Percentiles rank a stretch among this genome's conserved stretches.
These are phyloP conservation scores for Benincasa hispida DNA, from an alignment of 306 rosid genomes.

Conservation along the genomic window DNA sequence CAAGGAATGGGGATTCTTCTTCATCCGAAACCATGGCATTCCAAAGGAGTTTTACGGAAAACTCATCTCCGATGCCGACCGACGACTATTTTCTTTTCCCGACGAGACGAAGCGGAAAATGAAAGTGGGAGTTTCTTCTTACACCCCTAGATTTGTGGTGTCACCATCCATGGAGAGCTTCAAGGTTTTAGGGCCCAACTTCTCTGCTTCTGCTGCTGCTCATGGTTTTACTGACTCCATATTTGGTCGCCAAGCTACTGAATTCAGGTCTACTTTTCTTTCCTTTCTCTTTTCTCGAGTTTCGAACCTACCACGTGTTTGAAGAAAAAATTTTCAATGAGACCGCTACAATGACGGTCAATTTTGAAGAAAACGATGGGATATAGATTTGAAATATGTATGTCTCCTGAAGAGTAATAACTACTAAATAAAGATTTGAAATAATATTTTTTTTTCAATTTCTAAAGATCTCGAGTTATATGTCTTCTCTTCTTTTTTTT, in stretches of 20 bases:
- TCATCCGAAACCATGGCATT: slow-evolving; percentile 60
- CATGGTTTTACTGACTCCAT: slow-evolving; percentile 34
- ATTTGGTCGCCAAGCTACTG: slow-evolving; percentile 27
- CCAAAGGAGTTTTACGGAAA: slow-evolving; percentile 40
- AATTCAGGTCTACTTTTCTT: slow-evolving; percentile 27
- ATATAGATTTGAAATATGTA: no score
- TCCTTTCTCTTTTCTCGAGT: no score
- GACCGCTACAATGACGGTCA: no score
- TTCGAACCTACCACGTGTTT: no score
- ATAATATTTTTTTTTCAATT: no score
- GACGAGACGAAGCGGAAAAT: slow-evolving; percentile 27
- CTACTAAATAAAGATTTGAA: no score
- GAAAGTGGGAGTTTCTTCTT: slow-evolving; percentile 46
- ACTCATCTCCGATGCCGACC: slow-evolving; percentile 20
- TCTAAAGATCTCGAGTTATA: no score
- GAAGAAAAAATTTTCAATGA: no score
- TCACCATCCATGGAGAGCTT: slow-evolving; percentile 76
- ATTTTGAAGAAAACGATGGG: no score
- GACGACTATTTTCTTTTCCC: slow-evolving; percentile 25
- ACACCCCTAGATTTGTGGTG: slow-evolving; percentile 58
- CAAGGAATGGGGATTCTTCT: slow-evolving; percentile 70
- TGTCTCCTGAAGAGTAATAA: no score
- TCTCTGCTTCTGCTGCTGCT: slow-evolving; percentile 34
- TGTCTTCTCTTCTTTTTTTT: no score
- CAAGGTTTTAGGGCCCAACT: slow-evolving; percentile 50